phyloP scores from a whole-genome alignment of 176 grass and related monocot species.

The Echinochloa phyllopogon region DNA sequence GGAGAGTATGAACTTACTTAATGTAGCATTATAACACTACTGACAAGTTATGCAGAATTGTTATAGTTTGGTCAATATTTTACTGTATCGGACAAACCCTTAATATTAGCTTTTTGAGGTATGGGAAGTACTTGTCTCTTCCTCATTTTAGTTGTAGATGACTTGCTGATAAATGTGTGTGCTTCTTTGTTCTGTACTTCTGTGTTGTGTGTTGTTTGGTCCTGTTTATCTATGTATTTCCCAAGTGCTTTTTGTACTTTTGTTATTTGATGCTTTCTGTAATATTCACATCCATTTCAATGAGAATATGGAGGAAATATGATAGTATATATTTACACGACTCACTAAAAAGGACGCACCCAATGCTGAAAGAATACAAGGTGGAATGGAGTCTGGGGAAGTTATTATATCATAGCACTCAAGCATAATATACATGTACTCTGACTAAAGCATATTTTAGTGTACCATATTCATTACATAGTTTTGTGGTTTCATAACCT shows the following conservation, averaged over 20 bases:
- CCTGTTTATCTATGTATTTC: not conserved
- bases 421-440: not conserved
- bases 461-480: not conserved
- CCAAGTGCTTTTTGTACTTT: not conserved
- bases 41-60: not conserved
- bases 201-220: not conserved
- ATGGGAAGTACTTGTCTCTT: not conserved
- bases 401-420: not conserved
- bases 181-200: constrained; percentile 2
- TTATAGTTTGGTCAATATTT: not conserved
- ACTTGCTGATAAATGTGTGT: not conserved
- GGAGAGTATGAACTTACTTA: not conserved
- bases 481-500: constrained; percentile 15
- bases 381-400: not conserved
- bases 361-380: not conserved
- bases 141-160: not conserved
- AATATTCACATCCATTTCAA: constrained; percentile 7
- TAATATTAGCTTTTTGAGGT: not conserved
- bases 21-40: not conserved
- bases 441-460: not conserved
- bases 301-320: not conserved
- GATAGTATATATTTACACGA: not conserved
- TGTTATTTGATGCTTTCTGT: not conserved
- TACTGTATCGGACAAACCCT: not conserved
- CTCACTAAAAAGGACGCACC: not conserved